A percentile compares a stretch with the other conserved stretches of the same genome.
These are phyloP conservation scores for Dianthus caryophyllus DNA, from an alignment of 148 eudicot genomes.

Conservation along the genomic window DNA sequence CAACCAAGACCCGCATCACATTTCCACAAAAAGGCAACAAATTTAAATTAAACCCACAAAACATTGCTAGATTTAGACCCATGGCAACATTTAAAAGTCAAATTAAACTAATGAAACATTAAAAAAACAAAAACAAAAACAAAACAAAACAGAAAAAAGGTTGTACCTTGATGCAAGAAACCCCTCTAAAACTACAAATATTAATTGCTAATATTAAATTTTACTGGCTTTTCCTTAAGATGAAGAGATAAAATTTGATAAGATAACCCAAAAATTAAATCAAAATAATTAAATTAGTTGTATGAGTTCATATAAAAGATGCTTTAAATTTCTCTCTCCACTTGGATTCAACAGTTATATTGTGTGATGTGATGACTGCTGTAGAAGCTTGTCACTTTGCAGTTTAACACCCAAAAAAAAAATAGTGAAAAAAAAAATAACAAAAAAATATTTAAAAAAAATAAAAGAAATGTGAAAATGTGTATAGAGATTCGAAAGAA, in stretches of 20 bases:
- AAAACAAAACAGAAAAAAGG: neutral
- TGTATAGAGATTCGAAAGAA: constrained; percentile 7
- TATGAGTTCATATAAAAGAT: neutral
- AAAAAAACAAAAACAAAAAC: neutral
- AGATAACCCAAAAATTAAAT: neutral
- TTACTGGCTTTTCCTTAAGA: constrained; percentile 9
- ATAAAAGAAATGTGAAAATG: neutral
- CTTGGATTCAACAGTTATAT: constrained; percentile 7
- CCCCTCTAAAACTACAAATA: neutral
- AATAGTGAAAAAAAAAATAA: no score
- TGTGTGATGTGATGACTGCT: constrained; percentile 6
- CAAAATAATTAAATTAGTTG: neutral
- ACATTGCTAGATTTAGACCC: constrained; percentile 24
- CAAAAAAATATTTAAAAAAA: no score
- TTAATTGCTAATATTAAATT: neutral
- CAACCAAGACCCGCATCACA: constrained; percentile 18
- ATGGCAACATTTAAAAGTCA: neutral
- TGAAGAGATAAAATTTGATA: constrained; percentile 31
- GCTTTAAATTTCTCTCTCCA: constrained; percentile 6
- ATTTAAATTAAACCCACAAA: neutral
- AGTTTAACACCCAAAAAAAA: constrained; percentile 7
- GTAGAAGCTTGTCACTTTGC: neutral
- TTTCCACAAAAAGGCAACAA: constrained; percentile 8
- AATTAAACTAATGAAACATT: neutral
- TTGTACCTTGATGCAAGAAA: constrained; percentile 21